phyloP scores from a whole-genome alignment of 176 grass and related monocot species.

The Avena atlantica region DNA sequence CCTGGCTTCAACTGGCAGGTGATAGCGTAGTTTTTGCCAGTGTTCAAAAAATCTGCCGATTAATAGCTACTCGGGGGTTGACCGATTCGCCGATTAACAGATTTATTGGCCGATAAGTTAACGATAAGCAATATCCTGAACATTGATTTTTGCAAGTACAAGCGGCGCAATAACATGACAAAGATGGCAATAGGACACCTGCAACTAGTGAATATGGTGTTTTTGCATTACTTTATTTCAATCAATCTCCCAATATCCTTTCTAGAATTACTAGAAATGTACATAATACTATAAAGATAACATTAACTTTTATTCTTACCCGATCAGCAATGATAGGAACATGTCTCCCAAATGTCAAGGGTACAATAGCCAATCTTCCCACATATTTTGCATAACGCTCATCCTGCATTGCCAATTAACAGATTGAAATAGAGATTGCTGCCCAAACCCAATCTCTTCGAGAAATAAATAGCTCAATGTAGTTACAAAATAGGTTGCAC shows the following conservation, averaged over 20 bases:
- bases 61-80: no score
- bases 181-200: background rate
- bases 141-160: background rate
- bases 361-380: conserved; percentile 90
- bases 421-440: conserved; percentile 21
- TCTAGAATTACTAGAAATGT: conserved; percentile 29
- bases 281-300: conserved; percentile 33
- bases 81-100: no score
- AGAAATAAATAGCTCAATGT: conserved; percentile 39
- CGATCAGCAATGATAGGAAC: conserved; percentile 94
- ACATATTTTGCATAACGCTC: conserved; percentile 81
- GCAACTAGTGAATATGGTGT: background rate
- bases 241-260: background rate
- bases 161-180: background rate
- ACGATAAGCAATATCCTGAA: no score
- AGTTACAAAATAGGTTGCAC: conserved; percentile 15
- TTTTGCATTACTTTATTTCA: conserved; percentile 41
- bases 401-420: conserved; percentile 65
- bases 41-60: background rate
- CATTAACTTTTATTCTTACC: conserved; percentile 53
- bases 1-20: conserved; percentile 12
- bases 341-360: conserved; percentile 93
- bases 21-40: conserved; percentile 6
- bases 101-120: no score
- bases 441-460: conserved; percentile 3